Percentiles rank a stretch among this genome's conserved stretches.
phyloP scores from a whole-genome alignment of 805 yeast genomes.

The Candida vartiovaarae region DNA sequence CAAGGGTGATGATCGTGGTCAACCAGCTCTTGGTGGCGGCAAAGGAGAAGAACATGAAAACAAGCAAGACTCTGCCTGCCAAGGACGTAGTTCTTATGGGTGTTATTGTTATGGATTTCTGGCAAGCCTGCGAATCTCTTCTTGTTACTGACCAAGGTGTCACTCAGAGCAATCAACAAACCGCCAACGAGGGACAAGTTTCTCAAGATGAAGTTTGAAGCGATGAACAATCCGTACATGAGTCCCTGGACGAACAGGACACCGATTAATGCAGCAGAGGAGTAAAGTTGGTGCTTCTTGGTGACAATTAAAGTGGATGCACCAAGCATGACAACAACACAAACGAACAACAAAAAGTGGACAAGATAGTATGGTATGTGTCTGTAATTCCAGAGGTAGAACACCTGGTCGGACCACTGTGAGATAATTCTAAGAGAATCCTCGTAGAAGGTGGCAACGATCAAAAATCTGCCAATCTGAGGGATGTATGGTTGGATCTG shows the following conservation, averaged over 20 bases:
- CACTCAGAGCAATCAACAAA: conserved; percentile 76
- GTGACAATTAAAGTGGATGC: conserved; percentile 69
- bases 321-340: conserved; percentile 60
- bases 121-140: conserved; percentile 40
- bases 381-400: conserved; percentile 72
- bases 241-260: conserved; percentile 81
- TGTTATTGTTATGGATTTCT: conserved; percentile 58
- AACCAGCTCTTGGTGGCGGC: conserved; percentile 71
- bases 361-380: conserved; percentile 74
- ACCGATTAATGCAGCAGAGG: conserved; percentile 59
- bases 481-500: conserved; percentile 70
- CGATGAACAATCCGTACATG: conserved; percentile 80
- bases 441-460: conserved; percentile 90
- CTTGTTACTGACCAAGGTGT: conserved; percentile 74
- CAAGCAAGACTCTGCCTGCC: conserved; percentile 83
- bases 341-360: conserved; percentile 55
- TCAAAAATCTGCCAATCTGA: conserved; percentile 78
- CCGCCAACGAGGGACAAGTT: conserved; percentile 92
- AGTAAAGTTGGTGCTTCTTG: conserved; percentile 59
- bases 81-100: conserved; percentile 70
- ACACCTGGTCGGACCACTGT: conserved; percentile 90
- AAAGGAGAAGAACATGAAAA: conserved; percentile 79
- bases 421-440: conserved; percentile 76
- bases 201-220: conserved; percentile 74
- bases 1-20: conserved; percentile 53